phyloP scores from a whole-genome alignment of 2,329 filamentous ascomycete genomes.

The Tolypocladium cylindrosporum region DNA sequence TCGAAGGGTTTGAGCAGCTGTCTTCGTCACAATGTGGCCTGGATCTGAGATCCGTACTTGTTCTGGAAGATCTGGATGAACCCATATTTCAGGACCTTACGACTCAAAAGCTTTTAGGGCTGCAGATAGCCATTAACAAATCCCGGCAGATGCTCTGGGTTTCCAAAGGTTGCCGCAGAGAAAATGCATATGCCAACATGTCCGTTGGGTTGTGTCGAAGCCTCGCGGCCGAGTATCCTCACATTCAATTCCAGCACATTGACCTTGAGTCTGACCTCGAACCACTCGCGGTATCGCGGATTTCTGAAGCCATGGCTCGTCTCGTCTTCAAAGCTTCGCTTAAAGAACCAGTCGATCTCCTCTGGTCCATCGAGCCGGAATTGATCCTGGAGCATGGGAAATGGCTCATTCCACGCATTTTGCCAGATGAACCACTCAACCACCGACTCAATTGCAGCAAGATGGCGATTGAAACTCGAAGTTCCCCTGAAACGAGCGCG shows the following conservation, averaged over 20 bases:
- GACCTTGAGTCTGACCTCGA: background rate
- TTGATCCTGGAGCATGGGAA: background rate
- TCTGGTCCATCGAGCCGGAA: background rate
- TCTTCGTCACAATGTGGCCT: slow-evolving; percentile 4
- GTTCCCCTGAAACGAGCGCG: background rate
- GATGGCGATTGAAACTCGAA: background rate
- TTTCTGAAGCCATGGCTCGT: background rate
- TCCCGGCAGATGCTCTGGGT: slow-evolving; percentile 12
- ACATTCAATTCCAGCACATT: slow-evolving; percentile 2
- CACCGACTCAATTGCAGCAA: background rate
- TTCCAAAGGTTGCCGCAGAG: slow-evolving; percentile 9
- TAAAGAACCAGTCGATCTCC: background rate
- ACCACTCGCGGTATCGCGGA: background rate
- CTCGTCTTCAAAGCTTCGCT: background rate
- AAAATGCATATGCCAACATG: slow-evolving; percentile 11
- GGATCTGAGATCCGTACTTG: background rate
- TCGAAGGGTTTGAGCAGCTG: slow-evolving; percentile 1
- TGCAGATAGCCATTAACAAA: slow-evolving; percentile 9
- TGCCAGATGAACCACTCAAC: background rate
- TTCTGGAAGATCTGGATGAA: slow-evolving; percentile 8
- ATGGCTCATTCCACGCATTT: background rate
- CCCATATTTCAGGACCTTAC: slow-evolving; percentile 21
- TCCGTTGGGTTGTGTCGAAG: slow-evolving; percentile 4
- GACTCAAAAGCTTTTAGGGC: slow-evolving; percentile 11
- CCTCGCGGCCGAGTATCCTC: background rate